Percentiles rank a stretch among this genome's conserved stretches.
phyloP scores from a whole-genome alignment of 495 filamentous ascomycete species.

The Zalerion maritima region DNA sequence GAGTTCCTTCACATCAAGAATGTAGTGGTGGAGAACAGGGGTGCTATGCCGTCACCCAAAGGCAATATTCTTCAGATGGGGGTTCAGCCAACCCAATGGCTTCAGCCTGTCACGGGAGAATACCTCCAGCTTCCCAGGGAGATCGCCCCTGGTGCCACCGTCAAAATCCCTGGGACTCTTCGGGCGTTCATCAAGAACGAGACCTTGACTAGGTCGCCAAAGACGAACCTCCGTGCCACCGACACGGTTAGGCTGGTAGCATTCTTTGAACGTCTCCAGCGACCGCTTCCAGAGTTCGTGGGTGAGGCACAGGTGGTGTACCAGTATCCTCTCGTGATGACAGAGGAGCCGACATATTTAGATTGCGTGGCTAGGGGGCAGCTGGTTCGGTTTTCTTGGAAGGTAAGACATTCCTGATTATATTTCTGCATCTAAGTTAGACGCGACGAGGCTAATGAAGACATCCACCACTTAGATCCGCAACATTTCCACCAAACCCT shows the following conservation, averaged over 20 bases:
- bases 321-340: conserved; percentile 11
- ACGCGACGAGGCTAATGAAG: no score
- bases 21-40: conserved; percentile 24
- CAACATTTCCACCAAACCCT: conserved; percentile 13
- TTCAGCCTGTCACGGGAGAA: conserved; percentile 7
- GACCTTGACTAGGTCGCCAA: conserved; percentile 2
- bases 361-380: conserved; percentile 15
- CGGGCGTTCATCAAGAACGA: conserved; percentile 14
- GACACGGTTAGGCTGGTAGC: conserved; percentile 11
- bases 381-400: conserved; percentile 10
- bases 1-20: conserved; percentile 26
- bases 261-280: conserved; percentile 9
- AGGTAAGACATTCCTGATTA: conserved; percentile 5
- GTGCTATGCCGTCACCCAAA: no score
- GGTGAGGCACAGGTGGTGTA: conserved; percentile 6
- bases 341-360: conserved; percentile 9
- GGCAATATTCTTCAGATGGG: conserved; percentile 2
- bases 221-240: conserved; percentile 6
- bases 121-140: conserved; percentile 10
- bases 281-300: conserved; percentile 12
- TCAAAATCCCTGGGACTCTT: conserved; percentile 9
- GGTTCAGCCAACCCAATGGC: conserved; percentile 11
- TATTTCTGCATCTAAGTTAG: no score
- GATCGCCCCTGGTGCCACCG: conserved; percentile 10
- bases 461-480: conserved; percentile 5